Conservation (phyloP, 1,139 yeast genomes). For the Suhomyces anneliseae region DNA sequence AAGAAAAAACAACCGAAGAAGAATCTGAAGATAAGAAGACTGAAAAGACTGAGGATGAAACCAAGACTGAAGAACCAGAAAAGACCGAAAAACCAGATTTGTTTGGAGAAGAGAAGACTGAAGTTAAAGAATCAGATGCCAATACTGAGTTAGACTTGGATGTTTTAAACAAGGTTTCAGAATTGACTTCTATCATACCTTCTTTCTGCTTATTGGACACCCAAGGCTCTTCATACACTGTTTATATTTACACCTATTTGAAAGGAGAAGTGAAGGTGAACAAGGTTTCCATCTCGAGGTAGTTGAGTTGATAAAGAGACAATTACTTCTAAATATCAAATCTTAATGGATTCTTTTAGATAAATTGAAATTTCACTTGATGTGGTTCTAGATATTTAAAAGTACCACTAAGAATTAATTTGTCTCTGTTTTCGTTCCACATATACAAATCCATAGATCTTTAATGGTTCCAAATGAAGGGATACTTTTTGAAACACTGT, state of each 20-base stretch:
- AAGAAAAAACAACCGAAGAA: conserved; percentile 18
- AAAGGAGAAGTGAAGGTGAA: conserved; percentile 90
- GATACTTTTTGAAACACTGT: no score
- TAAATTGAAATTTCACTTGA: no score
- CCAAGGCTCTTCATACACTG: conserved; percentile 72
- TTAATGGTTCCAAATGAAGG: no score
- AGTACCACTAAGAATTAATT: no score
- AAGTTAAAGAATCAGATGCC: conserved; percentile 8
- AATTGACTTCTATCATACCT: conserved; percentile 51
- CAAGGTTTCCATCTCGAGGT: conserved; percentile 53
- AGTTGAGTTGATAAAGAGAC: not conserved
- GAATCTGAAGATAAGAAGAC: conserved; percentile 17
- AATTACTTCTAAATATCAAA: not conserved
- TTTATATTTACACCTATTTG: conserved; percentile 80
- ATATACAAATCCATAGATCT: no score
- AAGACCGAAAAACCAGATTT: conserved; percentile 4
- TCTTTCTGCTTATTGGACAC: conserved; percentile 87
- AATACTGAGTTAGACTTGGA: conserved; percentile 16
- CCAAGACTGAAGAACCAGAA: conserved; percentile 5
- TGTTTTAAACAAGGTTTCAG: conserved; percentile 17
- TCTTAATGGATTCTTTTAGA: not conserved
- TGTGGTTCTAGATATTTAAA: no score
- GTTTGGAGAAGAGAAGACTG: conserved; percentile 13
- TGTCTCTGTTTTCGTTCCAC: no score
- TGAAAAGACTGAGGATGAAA: conserved; percentile 5